Evolutionary conservation across 169 alveolate species (phyloP).

Genomic region (Nephromyces sp.): DNA sequence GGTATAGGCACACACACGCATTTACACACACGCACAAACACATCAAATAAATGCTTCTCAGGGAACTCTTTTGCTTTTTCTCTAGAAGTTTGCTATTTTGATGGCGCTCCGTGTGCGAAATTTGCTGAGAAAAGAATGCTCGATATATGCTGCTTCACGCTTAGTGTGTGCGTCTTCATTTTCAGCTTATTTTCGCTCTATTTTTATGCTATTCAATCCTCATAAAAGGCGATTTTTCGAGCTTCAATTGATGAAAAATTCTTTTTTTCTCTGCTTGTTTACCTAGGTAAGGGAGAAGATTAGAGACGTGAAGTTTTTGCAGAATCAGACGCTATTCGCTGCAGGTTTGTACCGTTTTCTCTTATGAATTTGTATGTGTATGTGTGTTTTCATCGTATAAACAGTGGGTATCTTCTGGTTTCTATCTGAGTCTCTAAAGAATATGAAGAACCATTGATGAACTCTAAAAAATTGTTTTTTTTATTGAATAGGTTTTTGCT

Average conservation of each 20-base stretch:
- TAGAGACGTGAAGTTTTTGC: conserved; percentile 65
- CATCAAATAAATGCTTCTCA: too few relatives aligned
- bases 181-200: neutral
- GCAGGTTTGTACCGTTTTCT: conserved; percentile 17
- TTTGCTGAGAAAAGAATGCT: neutral
- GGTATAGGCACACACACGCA: too few relatives aligned
- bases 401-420: conserved; percentile 7
- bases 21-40: too few relatives aligned
- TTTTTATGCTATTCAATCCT: neutral
- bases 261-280: too few relatives aligned
- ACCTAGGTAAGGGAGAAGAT: conserved; percentile 53
- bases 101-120: too few relatives aligned
- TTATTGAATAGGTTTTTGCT: too few relatives aligned
- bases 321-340: conserved; percentile 69
- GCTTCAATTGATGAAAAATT: neutral
- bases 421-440: conserved; percentile 1
- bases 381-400: conserved; percentile 53
- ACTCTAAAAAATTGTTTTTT: neutral
- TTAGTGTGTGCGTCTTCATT: neutral
- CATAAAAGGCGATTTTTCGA: neutral
- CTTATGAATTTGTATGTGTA: neutral
- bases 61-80: too few relatives aligned
- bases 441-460: neutral
- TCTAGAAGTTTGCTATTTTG: too few relatives aligned
- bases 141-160: neutral